phyloP scores from a whole-genome alignment of 2,329 filamentous ascomycete species.

The Rutstroemia sp. region DNA sequence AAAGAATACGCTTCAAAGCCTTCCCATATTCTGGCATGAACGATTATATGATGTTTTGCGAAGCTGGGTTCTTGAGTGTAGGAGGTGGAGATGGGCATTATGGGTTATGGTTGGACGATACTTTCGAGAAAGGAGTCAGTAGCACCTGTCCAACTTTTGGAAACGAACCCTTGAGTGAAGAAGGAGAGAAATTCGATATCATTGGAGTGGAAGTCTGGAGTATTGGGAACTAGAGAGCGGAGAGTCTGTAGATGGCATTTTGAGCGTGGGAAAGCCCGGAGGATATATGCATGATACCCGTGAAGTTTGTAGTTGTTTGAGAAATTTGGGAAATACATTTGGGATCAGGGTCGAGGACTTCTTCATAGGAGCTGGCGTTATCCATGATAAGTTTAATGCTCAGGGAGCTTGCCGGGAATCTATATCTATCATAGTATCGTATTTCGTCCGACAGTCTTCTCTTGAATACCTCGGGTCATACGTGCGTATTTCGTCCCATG shows the following conservation, averaged over 20 bases:
- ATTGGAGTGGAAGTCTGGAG: conserved; percentile 92
- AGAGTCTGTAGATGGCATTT: neutral
- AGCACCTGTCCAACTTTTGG: conserved; percentile 84
- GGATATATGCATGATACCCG: conserved; percentile 7
- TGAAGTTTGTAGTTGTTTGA: conserved; percentile 2
- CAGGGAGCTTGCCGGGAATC: neutral
- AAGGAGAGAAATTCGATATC: conserved; percentile 86
- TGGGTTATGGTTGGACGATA: conserved; percentile 87
- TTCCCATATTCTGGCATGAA: conserved; percentile 95
- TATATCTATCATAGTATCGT: neutral
- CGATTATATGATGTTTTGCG: conserved; percentile 94
- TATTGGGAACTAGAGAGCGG: conserved; percentile 47
- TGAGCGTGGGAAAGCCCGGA: neutral
- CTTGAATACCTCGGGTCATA: neutral
- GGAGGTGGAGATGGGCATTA: conserved; percentile 87
- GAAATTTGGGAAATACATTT: neutral
- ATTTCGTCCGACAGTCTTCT: too few species aligned
- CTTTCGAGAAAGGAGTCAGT: conserved; percentile 76
- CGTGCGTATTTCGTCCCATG: neutral
- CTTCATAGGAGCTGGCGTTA: neutral
- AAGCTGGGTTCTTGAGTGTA: conserved; percentile 74
- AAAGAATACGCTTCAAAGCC: conserved; percentile 87
- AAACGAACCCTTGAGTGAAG: conserved; percentile 88
- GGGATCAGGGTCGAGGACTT: neutral
- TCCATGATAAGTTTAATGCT: neutral